Percentiles rank a stretch among this genome's conserved stretches.
Conservation (phyloP, 1,139 yeast genomes). For the Hanseniaspora gamundiae region DNA sequence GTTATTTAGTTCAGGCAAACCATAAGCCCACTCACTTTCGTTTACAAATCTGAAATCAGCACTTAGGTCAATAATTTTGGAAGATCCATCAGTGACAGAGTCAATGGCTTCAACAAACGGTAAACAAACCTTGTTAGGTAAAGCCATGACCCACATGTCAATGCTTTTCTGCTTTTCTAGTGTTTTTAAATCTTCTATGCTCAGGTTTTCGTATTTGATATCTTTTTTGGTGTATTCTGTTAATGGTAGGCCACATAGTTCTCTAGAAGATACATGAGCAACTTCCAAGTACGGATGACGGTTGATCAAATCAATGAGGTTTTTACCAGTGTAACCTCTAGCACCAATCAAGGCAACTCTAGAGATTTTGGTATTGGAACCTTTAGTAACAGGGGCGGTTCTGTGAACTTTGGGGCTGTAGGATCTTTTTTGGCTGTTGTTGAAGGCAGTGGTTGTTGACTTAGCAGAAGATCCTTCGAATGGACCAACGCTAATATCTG, state of each 20-base stretch:
- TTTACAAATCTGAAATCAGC: constrained; percentile 94
- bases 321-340: constrained; percentile 95
- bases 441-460: constrained; percentile 24
- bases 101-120: constrained; percentile 94
- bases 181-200: constrained; percentile 69
- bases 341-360: constrained; percentile 91
- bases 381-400: constrained; percentile 64
- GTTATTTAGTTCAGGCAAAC: constrained; percentile 70
- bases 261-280: constrained; percentile 92
- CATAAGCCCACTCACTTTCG: constrained; percentile 82
- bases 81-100: constrained; percentile 39
- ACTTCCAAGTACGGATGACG: constrained; percentile 78
- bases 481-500: constrained; percentile 15
- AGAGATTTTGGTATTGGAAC: constrained; percentile 47
- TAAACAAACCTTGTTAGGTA: constrained; percentile 95
- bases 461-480: constrained; percentile 9
- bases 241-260: constrained; percentile 74
- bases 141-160: constrained; percentile 98
- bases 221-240: constrained; percentile 77
- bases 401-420: constrained; percentile 24
- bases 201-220: constrained; percentile 73
- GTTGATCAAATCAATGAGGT: constrained; percentile 75
- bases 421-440: constrained; percentile 22
- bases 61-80: constrained; percentile 81
- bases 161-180: constrained; percentile 68